phyloP scores from a whole-genome alignment of 2,329 filamentous ascomycete genomes.

The Phoma sp. region DNA sequence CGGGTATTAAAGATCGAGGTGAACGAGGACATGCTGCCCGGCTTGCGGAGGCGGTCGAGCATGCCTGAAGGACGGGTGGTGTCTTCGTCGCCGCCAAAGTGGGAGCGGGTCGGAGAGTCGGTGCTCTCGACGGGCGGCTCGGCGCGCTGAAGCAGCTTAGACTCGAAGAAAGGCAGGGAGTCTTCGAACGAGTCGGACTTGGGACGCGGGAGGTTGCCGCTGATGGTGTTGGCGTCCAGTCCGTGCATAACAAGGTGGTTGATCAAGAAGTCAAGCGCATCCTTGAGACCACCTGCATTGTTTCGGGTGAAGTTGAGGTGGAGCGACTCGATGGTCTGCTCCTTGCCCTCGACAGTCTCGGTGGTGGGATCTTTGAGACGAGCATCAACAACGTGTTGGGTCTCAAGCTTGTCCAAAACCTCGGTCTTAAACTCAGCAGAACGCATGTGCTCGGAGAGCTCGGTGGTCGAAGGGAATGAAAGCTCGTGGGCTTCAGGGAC shows the following conservation, averaged over 20 bases:
- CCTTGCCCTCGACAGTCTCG: constrained; percentile 50
- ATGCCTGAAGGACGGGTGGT: constrained; percentile 64
- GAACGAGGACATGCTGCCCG: constrained; percentile 91
- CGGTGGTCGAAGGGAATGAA: constrained; percentile 75
- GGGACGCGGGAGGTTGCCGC: constrained; percentile 94
- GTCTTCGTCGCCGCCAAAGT: constrained; percentile 85
- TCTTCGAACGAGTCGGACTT: constrained; percentile 99
- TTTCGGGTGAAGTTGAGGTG: constrained; percentile 82
- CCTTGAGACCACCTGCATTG: constrained; percentile 92
- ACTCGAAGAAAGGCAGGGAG: constrained; percentile 94
- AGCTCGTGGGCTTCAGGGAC: constrained; percentile 96
- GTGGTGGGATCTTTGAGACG: constrained; percentile 64
- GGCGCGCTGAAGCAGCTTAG: constrained; percentile 92
- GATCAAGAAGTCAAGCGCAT: constrained; percentile 94
- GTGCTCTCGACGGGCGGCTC: constrained; percentile 75
- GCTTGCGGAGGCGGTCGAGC: constrained; percentile 92
- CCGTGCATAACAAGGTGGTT: constrained; percentile 83
- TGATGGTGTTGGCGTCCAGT: constrained; percentile 82
- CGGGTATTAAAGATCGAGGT: constrained; percentile 94
- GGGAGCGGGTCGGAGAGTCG: constrained; percentile 86
- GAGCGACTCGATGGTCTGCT: constrained; percentile 53
- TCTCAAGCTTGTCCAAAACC: constrained; percentile 81
- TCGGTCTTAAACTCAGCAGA: constrained; percentile 82
- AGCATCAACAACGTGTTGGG: constrained; percentile 89
- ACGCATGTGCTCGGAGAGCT: constrained; percentile 80